Base-by-base conservation (phyloP, 306 rosid species). In the Oemleria cerasiformis region DNA sequence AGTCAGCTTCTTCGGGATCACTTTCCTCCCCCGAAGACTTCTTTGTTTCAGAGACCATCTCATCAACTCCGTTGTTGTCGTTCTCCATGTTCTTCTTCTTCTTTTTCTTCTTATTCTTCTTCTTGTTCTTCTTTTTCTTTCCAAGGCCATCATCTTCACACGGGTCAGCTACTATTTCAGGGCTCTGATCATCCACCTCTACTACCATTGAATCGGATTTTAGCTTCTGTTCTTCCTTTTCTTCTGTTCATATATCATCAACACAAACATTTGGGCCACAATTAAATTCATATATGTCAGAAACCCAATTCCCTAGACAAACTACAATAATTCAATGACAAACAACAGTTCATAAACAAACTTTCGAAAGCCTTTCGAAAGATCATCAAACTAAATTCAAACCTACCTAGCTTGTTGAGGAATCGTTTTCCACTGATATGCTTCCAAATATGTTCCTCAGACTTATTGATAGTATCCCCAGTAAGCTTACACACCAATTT, bases 361-460 rank as follows among this genome's bases (percentile, higher is more conserved):
- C 21, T 51, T 45, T 53, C 5, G 5, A 54, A 42, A 38, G 39
- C 60, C 15, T 61, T 20, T 8, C 43, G 40, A 80, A 45, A 57
- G 71, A 59, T 19, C 17, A 77, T n/a, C 9, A 48, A 79, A 47
- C 2, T 25, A 42, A 43, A 58, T 23, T 84, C 90, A 45, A 63
- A 94, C 98, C 98, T 77, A 94, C 98, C 98, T 77, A 94, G 82
- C 76, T 89, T 91, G 75, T 87, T 94, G 79, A 94, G 96, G 79
- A 94, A 94, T 10, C 95, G 86, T 77, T 81, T 94, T 17, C 98
- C 98, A 59, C 70, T 91, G 71, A 94, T 85, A 83, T 94, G 97
- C 89, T 94, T 94, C 98, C 98, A 94, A 74, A 94, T 87, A 77
- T 94, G 98, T 65, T 94, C 97, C 80, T 94, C 98, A 6, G 97